Conservation (phyloP, 2,329 filamentous ascomycete genomes). For the Biscogniauxia sp. region DNA sequence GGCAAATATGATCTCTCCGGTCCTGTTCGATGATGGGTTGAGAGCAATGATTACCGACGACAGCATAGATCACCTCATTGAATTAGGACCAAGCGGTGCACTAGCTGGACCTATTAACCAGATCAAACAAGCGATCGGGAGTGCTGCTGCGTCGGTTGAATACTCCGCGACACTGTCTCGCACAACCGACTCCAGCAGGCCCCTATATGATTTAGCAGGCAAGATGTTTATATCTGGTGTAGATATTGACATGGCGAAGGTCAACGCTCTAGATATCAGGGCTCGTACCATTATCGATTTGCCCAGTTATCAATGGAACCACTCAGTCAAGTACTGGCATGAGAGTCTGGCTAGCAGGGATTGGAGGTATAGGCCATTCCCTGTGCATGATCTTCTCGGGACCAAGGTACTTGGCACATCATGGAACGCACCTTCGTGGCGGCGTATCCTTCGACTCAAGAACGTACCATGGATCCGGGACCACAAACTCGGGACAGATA, state of each 20-base stretch:
- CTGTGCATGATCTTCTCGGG: constrained; percentile 22
- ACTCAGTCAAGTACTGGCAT: constrained; percentile 21
- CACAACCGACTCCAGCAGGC: too few relatives aligned
- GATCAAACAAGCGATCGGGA: constrained; percentile 7
- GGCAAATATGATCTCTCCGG: constrained; percentile 22
- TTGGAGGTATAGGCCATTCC: constrained; percentile 17
- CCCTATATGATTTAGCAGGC: too few relatives aligned
- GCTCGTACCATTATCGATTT: constrained; percentile 12
- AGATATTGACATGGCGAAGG: too few relatives aligned
- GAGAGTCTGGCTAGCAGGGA: constrained; percentile 22
- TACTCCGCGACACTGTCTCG: too few relatives aligned
- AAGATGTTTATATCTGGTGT: too few relatives aligned
- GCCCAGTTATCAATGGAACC: constrained; percentile 29
- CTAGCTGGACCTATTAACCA: constrained; percentile 18
- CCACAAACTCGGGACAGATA: constrained; percentile 41
- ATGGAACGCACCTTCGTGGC: constrained; percentile 16
- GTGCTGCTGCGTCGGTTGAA: neutral
- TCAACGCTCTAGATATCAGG: too few relatives aligned
- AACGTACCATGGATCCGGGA: constrained; percentile 42
- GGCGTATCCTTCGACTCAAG: constrained; percentile 8
- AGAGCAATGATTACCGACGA: constrained; percentile 3
- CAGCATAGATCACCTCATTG: constrained; percentile 16
- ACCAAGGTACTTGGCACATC: constrained; percentile 15
- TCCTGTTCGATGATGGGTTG: constrained; percentile 20
- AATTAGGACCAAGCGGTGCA: constrained; percentile 16